Percentiles rank a stretch among this genome's conserved stretches.
Evolutionary conservation across 2,329 filamentous ascomycete species (phyloP).

Genomic region (Sclerotinia sclerotiorum): DNA sequence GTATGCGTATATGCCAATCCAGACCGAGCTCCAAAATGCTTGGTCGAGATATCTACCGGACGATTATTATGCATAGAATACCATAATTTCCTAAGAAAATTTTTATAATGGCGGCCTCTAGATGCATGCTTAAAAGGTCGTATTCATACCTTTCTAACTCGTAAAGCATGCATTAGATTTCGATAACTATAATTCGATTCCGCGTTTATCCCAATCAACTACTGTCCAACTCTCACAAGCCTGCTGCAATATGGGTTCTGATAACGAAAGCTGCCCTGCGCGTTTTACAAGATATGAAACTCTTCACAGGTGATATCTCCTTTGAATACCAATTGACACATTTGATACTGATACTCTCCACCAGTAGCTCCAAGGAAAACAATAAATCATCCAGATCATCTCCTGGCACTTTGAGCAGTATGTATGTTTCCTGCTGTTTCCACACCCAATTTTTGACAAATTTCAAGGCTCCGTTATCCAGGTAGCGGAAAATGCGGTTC

Average conservation of each 20-base stretch:
- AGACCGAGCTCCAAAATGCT: background rate
- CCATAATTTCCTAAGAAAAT: background rate
- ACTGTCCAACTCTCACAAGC: background rate
- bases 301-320: background rate
- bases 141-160: background rate
- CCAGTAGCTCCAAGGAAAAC: background rate
- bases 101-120: background rate
- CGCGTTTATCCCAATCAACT: no score
- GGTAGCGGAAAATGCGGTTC: background rate
- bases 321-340: background rate
- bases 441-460: background rate
- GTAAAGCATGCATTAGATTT: background rate
- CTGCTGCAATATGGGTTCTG: background rate
- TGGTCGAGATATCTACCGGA: background rate
- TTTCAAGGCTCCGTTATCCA: background rate
- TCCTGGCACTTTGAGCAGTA: background rate
- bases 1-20: background rate
- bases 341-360: background rate
- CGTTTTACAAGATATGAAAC: background rate
- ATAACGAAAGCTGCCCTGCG: background rate
- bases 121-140: background rate
- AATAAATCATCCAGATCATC: background rate
- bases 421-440: background rate
- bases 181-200: background rate
- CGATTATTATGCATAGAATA: background rate